Percentiles rank a stretch among this genome's conserved stretches.
Conservation (phyloP, 2,329 filamentous ascomycete genomes). For the Hirsutella minnesotensis region DNA sequence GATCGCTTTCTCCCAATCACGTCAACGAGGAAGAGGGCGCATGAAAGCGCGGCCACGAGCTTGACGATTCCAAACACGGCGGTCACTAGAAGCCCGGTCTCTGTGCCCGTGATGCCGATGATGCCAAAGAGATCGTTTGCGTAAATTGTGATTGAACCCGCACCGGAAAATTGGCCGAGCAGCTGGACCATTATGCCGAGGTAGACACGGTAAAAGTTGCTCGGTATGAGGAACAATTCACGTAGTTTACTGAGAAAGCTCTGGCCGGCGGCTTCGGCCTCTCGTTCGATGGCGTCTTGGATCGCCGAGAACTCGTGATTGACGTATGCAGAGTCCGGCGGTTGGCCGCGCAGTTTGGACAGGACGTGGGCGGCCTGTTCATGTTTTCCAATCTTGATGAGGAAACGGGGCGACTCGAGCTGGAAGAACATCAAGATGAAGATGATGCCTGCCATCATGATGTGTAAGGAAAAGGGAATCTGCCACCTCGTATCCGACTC, state of each 20-base stretch:
- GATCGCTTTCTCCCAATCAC: conserved; percentile 64
- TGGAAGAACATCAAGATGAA: conserved; percentile 57
- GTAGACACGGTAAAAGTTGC: conserved; percentile 63
- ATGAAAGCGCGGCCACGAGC: conserved; percentile 52
- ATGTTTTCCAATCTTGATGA: conserved; percentile 51
- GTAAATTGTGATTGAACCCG: conserved; percentile 65
- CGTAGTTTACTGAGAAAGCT: conserved; percentile 53
- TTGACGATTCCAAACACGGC: conserved; percentile 69
- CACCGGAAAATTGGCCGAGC: conserved; percentile 62
- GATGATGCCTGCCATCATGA: conserved; percentile 67
- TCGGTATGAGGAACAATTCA: conserved; percentile 55
- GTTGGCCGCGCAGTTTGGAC: conserved; percentile 44
- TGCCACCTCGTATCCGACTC: conserved; percentile 41
- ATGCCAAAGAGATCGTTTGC: conserved; percentile 62
- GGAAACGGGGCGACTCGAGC: conserved; percentile 58
- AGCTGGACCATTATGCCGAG: conserved; percentile 58
- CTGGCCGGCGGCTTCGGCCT: conserved; percentile 59
- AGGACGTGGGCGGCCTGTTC: conserved; percentile 47
- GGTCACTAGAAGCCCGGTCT: conserved; percentile 60
- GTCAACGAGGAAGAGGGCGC: conserved; percentile 69
- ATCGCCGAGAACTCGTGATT: conserved; percentile 51
- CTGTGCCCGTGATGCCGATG: conserved; percentile 55
- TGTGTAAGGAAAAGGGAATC: conserved; percentile 61
- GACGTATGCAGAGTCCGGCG: conserved; percentile 49
- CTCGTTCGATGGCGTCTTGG: conserved; percentile 52